phyloP scores from a whole-genome alignment of 148 eudicot genomes.

The Salicornia ramosissima region DNA sequence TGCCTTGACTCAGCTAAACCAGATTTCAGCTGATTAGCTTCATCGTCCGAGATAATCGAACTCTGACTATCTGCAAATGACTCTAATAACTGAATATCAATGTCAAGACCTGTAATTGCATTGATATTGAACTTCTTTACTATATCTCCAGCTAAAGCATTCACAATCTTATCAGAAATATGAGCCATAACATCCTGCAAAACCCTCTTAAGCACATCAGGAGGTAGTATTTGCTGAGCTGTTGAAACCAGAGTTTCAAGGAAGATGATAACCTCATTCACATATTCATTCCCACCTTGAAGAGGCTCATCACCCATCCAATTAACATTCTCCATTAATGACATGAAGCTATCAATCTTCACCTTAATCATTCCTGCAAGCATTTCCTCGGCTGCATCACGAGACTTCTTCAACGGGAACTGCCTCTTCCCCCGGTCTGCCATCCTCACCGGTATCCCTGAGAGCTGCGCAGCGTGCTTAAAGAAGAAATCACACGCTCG shows the following conservation, averaged over 20 bases:
- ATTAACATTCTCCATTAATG: constrained; percentile 79
- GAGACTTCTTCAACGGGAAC: constrained; percentile 73
- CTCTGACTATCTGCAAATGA: constrained; percentile 79
- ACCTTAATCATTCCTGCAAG: constrained; percentile 90
- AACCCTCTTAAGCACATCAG: constrained; percentile 74
- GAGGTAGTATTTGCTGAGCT: constrained; percentile 90
- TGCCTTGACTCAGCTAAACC: constrained; percentile 81
- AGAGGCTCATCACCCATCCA: constrained; percentile 89
- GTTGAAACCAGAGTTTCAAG: constrained; percentile 87
- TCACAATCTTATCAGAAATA: constrained; percentile 77
- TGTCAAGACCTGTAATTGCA: constrained; percentile 77
- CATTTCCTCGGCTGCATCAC: constrained; percentile 89
- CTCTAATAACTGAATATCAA: constrained; percentile 67
- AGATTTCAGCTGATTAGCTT: constrained; percentile 55
- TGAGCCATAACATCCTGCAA: constrained; percentile 74
- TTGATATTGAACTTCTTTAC: constrained; percentile 77
- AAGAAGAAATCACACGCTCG: constrained; percentile 98
- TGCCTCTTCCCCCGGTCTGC: constrained; percentile 83
- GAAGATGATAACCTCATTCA: constrained; percentile 89
- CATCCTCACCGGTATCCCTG: constrained; percentile 90
- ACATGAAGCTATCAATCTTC: constrained; percentile 83
- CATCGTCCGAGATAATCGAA: constrained; percentile 60
- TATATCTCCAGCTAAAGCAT: constrained; percentile 66
- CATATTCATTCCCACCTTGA: constrained; percentile 82
- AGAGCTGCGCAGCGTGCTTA: constrained; percentile 91